These are phyloP conservation scores for Suillus bovinus DNA, from an alignment of 768 basidiomycete genomes.

Conservation along the genomic window DNA sequence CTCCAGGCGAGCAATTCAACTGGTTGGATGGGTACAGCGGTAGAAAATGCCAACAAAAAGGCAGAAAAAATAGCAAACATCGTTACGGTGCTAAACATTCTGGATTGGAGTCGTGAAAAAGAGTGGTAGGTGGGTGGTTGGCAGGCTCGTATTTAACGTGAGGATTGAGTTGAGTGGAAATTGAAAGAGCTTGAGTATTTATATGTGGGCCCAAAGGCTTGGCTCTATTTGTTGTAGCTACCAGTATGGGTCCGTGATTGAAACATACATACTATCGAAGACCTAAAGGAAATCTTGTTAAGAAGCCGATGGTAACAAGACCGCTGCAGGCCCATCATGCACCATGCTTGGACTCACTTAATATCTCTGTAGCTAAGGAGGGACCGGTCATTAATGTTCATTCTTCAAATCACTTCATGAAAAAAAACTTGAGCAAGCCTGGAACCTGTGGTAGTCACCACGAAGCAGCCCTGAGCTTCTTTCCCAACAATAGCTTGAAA, in stretches of 20 bases:
- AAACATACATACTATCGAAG: neutral
- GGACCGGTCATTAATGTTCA: neutral
- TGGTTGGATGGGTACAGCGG: slow-evolving; percentile 29
- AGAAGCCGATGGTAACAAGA: slow-evolving; percentile 4
- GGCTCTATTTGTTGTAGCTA: slow-evolving; percentile 20
- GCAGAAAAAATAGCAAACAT: slow-evolving; percentile 30
- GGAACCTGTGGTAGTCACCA: neutral
- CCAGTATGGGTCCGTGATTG: neutral
- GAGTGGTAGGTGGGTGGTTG: slow-evolving; percentile 19
- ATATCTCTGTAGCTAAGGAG: neutral
- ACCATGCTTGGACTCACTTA: neutral
- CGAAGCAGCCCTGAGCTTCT: neutral
- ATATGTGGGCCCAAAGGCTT: slow-evolving; percentile 21
- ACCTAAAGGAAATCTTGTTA: slow-evolving; percentile 2
- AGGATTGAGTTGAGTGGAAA: neutral
- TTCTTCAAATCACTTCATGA: neutral
- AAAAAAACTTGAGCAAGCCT: neutral
- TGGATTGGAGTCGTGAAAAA: slow-evolving; percentile 17
- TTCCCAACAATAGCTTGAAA: neutral
- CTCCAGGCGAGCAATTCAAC: slow-evolving; percentile 37
- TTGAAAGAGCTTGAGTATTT: slow-evolving; percentile 15
- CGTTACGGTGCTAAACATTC: slow-evolving; percentile 21
- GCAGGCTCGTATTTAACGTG: slow-evolving; percentile 5
- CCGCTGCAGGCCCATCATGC: neutral
- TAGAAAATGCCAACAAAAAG: slow-evolving; percentile 31